Percentiles rank a stretch among this genome's conserved stretches.
Evolutionary conservation across 306 rosid species (phyloP).

Genomic region (Fragaria iinumae): DNA sequence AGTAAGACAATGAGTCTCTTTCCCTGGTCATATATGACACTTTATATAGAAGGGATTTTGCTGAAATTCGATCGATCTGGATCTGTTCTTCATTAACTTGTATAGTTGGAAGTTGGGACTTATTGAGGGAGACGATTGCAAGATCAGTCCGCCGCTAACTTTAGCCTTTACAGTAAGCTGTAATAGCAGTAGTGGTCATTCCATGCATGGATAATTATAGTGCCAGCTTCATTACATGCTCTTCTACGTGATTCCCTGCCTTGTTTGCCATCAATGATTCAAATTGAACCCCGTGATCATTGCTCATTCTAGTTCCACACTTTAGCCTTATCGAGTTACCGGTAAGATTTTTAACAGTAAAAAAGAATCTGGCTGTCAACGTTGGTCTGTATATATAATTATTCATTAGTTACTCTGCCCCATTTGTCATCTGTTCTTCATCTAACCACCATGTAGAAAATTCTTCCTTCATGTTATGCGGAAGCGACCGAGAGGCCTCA

Average conservation of each 20-base stretch:
- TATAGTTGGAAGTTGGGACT: background rate
- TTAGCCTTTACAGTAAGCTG: background rate
- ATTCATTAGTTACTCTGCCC: background rate
- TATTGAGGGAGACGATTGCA: background rate
- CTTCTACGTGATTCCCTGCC: slow-evolving; percentile 1
- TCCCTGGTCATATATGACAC: background rate
- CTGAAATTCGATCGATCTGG: background rate
- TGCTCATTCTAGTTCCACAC: too few relatives aligned
- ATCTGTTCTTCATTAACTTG: background rate
- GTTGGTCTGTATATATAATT: background rate
- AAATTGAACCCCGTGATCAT: background rate
- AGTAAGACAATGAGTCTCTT: background rate
- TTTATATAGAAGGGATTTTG: slow-evolving; percentile 3
- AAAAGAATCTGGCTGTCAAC: background rate
- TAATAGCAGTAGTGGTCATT: background rate
- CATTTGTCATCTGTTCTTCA: background rate
- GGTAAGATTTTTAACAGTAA: background rate
- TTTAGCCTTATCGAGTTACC: too few relatives aligned
- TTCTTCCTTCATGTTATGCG: too few relatives aligned
- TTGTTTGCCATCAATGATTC: background rate
- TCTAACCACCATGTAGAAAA: too few relatives aligned
- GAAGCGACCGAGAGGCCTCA: too few relatives aligned
- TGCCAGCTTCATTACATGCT: background rate
- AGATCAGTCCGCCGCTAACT: background rate
- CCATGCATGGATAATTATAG: too few relatives aligned